These are phyloP conservation scores for Onygenales sp. DNA, from an alignment of 2,329 filamentous ascomycete genomes.

Conservation along the genomic window DNA sequence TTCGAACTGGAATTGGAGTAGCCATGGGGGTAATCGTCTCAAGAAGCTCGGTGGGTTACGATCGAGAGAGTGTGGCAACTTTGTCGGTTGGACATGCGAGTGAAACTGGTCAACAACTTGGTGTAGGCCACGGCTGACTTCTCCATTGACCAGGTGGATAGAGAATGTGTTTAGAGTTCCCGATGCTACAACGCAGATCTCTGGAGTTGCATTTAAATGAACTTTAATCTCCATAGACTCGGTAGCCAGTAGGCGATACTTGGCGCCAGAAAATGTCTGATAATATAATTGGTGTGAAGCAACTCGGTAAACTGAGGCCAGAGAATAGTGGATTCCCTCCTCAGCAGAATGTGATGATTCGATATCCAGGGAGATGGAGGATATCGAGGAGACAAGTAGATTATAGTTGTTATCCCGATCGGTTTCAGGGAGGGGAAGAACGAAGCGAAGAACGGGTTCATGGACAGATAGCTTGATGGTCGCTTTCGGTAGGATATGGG, in stretches of 20 bases:
- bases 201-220: constrained; percentile 73
- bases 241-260: constrained; percentile 78
- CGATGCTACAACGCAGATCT: constrained; percentile 70
- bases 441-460: constrained; percentile 85
- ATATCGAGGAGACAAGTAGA: constrained; percentile 88
- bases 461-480: constrained; percentile 94
- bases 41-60: constrained; percentile 58
- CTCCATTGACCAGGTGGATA: constrained; percentile 78
- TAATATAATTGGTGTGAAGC: constrained; percentile 89
- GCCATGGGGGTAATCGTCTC: constrained; percentile 71
- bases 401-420: constrained; percentile 70
- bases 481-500: constrained; percentile 84
- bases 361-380: constrained; percentile 82
- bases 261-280: constrained; percentile 71
- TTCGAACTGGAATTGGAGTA: constrained; percentile 73
- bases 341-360: constrained; percentile 90
- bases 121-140: constrained; percentile 84
- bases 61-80: constrained; percentile 41
- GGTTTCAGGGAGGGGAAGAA: constrained; percentile 65
- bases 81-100: constrained; percentile 57
- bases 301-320: constrained; percentile 71
- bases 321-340: constrained; percentile 75
- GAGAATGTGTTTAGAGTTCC: constrained; percentile 80
- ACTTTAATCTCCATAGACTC: constrained; percentile 82
- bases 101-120: constrained; percentile 83